Evolutionary conservation across 1,139 yeast species (phyloP), one percentile per base, ranked within the genome.

Genomic region (Yamadazyma friedrichii): DNA sequence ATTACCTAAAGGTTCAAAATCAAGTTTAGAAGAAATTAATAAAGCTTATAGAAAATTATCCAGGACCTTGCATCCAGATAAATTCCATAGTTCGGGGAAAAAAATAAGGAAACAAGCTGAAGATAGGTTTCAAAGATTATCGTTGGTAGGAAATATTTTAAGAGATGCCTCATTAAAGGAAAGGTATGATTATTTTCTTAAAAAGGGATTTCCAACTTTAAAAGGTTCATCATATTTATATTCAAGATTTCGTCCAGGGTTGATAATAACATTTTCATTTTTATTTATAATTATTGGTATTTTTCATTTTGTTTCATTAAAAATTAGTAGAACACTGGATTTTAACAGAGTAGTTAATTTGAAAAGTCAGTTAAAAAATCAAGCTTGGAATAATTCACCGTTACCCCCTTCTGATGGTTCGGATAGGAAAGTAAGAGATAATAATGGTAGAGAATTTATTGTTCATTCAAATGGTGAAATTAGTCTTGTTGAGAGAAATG

Each of bases 171-270:
- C 78, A 9, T 74, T 77, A 44, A 79, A 84, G 46, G 84, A 82
- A 49, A 73, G 93, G 13, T 93, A 93, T 59, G 98, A 93, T 60
- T 91, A 82, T 61, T 93, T 88, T 63, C 68, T 86, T 43, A 70
- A 76, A 31, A 78, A 82, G 51, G 99, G 98, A 3, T 93, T 93
- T 63, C 99, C 98, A 4, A 74, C 74, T 44, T 88, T 87, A 79
- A 80, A 76, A 44, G 78, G 76, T 0, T 65, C 76, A 1, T 77
- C 72, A 0, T 80, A 76, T 56, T 68, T 65, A 41, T 78, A 76
- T 48, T 62, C 76, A 34, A 70, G 74, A 53, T 83, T 78, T 59
- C 72, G 78, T 41, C 88, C 88, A 8, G 86, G 84, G 33, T 52
- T 87, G 2, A 45, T 69, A 2, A 64, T 80, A 41, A 80, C 88